A percentile compares a stretch with the other conserved stretches of the same genome.
Conservation (phyloP, 306 rosid genomes). For the Cyamopsis tetragonoloba region DNA sequence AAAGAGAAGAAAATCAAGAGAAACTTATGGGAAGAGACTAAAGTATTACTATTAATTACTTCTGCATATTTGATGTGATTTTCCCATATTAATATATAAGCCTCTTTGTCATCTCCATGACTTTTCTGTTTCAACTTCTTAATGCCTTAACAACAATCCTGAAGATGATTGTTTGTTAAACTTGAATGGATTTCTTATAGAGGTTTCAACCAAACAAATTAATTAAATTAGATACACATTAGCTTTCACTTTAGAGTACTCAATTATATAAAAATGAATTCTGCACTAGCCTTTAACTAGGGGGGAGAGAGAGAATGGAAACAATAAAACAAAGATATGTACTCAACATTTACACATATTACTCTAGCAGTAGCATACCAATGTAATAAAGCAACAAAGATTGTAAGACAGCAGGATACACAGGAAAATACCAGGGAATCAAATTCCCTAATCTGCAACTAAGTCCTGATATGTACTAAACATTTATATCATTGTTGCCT, state of each 20-base stretch:
- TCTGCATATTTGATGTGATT: neutral
- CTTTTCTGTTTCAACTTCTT: neutral
- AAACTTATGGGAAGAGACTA: no score
- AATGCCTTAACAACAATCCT: neutral
- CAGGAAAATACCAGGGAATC: conserved; percentile 13
- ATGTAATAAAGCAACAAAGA: neutral
- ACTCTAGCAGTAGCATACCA: conserved; percentile 2
- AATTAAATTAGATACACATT: neutral
- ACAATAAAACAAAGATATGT: neutral
- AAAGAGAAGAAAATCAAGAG: no score
- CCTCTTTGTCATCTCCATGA: no score
- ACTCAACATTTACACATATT: conserved; percentile 24
- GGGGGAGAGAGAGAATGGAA: neutral
- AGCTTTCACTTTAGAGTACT: neutral
- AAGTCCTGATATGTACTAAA: conserved; percentile 9
- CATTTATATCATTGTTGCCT: conserved; percentile 48
- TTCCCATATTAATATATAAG: no score
- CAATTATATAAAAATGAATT: neutral
- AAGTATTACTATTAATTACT: no score
- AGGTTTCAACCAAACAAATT: neutral
- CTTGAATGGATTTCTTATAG: neutral
- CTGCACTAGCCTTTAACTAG: neutral
- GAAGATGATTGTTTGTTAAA: neutral
- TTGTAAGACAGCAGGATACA: neutral
- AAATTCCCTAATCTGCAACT: conserved; percentile 13